Evolutionary conservation across 78 protist genomes (phyloP).

Genomic region (Polysphondylium violaceum): DNA sequence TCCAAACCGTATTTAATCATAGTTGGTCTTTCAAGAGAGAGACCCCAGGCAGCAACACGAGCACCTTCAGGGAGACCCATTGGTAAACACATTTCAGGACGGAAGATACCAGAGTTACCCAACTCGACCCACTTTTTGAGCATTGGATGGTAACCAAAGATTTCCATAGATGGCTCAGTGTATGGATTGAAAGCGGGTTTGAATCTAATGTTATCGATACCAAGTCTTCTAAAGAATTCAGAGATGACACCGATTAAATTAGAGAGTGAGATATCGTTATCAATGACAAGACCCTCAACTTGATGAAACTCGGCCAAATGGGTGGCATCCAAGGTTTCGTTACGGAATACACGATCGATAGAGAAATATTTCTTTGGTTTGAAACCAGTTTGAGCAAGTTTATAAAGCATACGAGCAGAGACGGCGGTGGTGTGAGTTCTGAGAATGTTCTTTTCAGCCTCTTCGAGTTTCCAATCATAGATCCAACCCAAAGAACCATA

Average conservation of each 20-base stretch:
- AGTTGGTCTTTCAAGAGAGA: constrained; percentile 98
- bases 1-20: constrained; percentile 96
- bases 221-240: constrained; percentile 93
- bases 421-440: constrained; percentile 99
- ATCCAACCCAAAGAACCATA: constrained; percentile 93
- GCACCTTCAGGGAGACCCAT: constrained; percentile 99
- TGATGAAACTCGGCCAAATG: constrained; percentile 99
- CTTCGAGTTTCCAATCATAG: constrained; percentile 96
- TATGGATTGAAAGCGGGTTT: constrained; percentile 99
- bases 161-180: constrained; percentile 99
- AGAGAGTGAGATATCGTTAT: constrained; percentile 91
- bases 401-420: constrained; percentile 95
- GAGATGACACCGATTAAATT: constrained; percentile 95
- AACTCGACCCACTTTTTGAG: constrained; percentile 89
- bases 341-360: constrained; percentile 99
- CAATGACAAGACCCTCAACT: constrained; percentile 98
- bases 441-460: constrained; percentile 95
- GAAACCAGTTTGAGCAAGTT: constrained; percentile 86
- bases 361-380: constrained; percentile 96
- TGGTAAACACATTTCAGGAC: constrained; percentile 99
- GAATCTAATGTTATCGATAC: constrained; percentile 92
- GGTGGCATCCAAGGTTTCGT: constrained; percentile 99
- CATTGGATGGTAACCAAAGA: constrained; percentile 92
- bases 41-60: constrained; percentile 97
- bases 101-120: constrained; percentile 98